Evolutionary conservation across 139 green algal genomes (phyloP).

Genomic region (Coccomyxa sp.): DNA sequence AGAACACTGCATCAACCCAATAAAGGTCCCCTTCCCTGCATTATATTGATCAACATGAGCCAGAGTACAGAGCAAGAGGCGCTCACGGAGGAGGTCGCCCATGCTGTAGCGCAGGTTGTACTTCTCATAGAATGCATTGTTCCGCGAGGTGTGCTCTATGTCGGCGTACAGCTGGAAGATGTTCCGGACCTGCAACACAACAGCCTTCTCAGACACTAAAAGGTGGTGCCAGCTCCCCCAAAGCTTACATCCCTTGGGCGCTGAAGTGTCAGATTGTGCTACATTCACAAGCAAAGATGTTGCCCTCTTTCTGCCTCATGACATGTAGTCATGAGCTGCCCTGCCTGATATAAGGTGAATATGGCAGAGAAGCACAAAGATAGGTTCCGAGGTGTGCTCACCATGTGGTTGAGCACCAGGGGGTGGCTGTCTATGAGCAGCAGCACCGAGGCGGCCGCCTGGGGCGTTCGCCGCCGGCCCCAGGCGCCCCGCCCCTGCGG

Average conservation of each 20-base stretch:
- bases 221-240: too few relatives aligned
- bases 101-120: slow-evolving; percentile 83
- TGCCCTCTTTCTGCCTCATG: too few relatives aligned
- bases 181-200: slow-evolving; percentile 27
- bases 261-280: not conserved
- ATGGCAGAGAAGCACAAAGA: too few relatives aligned
- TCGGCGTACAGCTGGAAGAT: slow-evolving; percentile 89
- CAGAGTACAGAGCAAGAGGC: not conserved
- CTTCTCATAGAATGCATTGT: slow-evolving; percentile 91
- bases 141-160: slow-evolving; percentile 68
- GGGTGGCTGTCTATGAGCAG: slow-evolving; percentile 82
- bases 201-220: too few relatives aligned
- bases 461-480: not conserved
- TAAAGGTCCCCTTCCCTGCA: too few relatives aligned
- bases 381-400: too few relatives aligned
- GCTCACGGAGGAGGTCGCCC: slow-evolving; percentile 66
- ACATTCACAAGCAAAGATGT: too few relatives aligned
- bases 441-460: slow-evolving; percentile 18
- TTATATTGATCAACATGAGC: too few relatives aligned
- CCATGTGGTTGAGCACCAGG: slow-evolving; percentile 68
- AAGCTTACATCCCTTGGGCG: not conserved
- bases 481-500: not conserved
- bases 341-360: too few relatives aligned
- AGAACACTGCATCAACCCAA: too few relatives aligned
- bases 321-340: too few relatives aligned